These are phyloP conservation scores for Neofusicoccum ribis DNA, from an alignment of 2,329 filamentous ascomycete genomes.

Conservation along the genomic window DNA sequence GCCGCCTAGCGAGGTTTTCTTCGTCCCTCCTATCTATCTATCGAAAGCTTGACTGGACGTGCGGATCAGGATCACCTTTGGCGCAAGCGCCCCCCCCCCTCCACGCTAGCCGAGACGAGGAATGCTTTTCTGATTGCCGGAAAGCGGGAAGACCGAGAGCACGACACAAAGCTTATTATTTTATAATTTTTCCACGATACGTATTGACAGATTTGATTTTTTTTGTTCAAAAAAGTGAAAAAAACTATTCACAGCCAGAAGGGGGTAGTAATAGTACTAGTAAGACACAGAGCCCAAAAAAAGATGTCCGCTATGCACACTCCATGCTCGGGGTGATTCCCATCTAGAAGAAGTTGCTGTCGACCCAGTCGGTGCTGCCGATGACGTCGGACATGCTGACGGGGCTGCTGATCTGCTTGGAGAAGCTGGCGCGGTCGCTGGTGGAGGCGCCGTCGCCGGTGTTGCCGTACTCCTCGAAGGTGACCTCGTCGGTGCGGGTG, in stretches of 20 bases:
- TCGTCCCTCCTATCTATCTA: too few species aligned
- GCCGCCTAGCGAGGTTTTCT: too few species aligned
- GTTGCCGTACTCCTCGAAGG: conserved; percentile 53
- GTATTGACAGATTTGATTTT: neutral
- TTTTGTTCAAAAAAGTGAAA: neutral
- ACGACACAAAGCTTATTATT: too few species aligned
- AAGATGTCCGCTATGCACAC: too few species aligned
- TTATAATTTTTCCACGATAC: too few species aligned
- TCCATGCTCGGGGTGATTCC: too few species aligned
- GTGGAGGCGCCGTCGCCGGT: conserved; percentile 53
- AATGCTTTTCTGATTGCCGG: neutral
- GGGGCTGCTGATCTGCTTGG: conserved; percentile 24
- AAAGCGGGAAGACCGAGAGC: neutral
- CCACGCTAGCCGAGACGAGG: neutral
- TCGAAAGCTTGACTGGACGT: too few species aligned
- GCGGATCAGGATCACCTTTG: too few species aligned
- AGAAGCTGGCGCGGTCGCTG: conserved; percentile 32
- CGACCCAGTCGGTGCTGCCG: conserved; percentile 8
- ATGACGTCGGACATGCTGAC: neutral
- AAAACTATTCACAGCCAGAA: neutral
- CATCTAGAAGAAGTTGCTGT: conserved; percentile 1
- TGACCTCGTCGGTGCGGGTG: conserved; percentile 18
- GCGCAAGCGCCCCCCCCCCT: too few species aligned
- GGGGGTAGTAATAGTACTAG: neutral
- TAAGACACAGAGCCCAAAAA: neutral